Base-by-base conservation (phyloP, 352 stramenopile species). In the Globisporangium yorkense region DNA sequence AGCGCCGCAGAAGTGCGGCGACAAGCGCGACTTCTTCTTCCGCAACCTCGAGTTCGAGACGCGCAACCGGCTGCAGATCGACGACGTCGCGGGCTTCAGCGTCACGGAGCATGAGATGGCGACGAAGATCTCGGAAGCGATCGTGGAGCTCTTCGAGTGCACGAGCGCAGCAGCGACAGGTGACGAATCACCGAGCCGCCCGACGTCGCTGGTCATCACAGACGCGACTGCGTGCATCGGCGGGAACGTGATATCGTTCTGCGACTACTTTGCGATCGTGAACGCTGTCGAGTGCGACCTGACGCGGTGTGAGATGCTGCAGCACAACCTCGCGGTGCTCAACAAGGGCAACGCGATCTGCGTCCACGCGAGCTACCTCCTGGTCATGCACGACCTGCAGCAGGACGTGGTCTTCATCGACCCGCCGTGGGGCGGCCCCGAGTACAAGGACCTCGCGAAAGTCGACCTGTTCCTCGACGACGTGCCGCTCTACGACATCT, bases 21-120 rank as follows among this genome's bases (percentile, higher is more conserved):
- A 93, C 66, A 93, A 93, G 63, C 79, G 84, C 39, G 80, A 91
- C 54, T 93, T 91, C 58, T 88, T 93, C 59, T 93, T 93, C 53
- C 74, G 84, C 2, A 87, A 89, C 37, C 61, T 93, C 46, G 63
- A 86, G 7, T 87, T 76, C 15, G 78, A 86, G n/a, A 68, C 79
- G 9, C 79, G 84, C 16, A 85, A 61, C 41, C 66, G 76, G 35
- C 56, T 93, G 24, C 84, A 90, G 58, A 82, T 93, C 33, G 84
- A 93, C 57, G 69, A 93, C 20, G 81, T 93, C 15, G 80, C 80
- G 1, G 71, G 77, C 35, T 93, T 88, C 56, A 91, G 79, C 46
- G 80, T 93, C 33, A 93, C 84, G 9, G 81, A 92, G 59, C 86
- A 84, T 45, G 80, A 90, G 45, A 90, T 87, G 68, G 83, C 83